Base-by-base conservation (phyloP, 139 green algal species). In the Protoeuglena noctilucae region DNA sequence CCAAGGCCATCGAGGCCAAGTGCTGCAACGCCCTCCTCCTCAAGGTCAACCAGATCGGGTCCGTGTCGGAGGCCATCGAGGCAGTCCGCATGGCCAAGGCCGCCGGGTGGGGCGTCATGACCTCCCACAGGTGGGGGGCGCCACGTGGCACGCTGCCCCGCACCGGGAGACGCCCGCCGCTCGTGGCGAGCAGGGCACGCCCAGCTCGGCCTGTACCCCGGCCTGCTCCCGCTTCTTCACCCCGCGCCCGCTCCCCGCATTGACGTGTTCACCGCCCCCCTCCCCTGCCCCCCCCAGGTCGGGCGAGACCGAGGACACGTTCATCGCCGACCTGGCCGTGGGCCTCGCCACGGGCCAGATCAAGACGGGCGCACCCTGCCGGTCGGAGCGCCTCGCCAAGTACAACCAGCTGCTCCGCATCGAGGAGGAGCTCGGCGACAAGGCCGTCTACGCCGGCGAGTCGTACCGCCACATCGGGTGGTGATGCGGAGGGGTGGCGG, bases 361-460 rank as follows among this genome's bases (percentile, higher is more conserved):
- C 81, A 99, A 99, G 85, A 96, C 92, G 18, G 92, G 92, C 29
- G 92, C 92, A 0, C 92, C 92, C 31, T 97, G 89, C 82, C 73
- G 83, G 22, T 88, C 72, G 19, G 90, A 99, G 82, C 80, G 92
- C 40, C 65, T 94, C 39, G 77, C 89, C 60, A 99, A 99, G 79
- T 98, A 98, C 85, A 99, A 99, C 78, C 90, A 98, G 82, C 76
- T 99, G 59, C 68, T 99, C 60, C 75, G 91, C 51, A 98, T 98
- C 58, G 91, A 98, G 79, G 82, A 95, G 73, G 88, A 91, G 65
- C 64, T 93, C 43, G 82, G 81, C 29, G 62, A 58, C 6, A 72
- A 80, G 3, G 82, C 86, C 2, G 55, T 68, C 27, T 81, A 81
- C 46, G 68, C 71, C 29, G 72, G 72, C n/a, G 61, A 70, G 46